Conservation (phyloP, 345 rosid species). For the Erysimum cheiranthoides region DNA sequence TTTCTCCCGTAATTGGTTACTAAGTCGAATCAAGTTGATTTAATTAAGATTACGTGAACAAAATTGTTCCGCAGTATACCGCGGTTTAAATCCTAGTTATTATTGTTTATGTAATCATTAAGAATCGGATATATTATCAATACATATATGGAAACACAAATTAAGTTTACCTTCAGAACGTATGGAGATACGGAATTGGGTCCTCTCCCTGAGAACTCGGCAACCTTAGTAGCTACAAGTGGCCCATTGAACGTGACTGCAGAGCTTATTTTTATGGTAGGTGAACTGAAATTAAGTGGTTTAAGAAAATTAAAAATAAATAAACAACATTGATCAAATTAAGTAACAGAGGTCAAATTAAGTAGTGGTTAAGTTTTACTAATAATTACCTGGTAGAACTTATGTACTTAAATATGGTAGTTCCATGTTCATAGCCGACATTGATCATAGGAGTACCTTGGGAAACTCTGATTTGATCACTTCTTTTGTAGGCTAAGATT, state of each 20-base stretch:
- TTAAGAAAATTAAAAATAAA: neutral
- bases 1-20: no score
- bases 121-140: neutral
- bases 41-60: no score
- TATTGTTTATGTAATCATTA: no score
- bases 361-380: neutral
- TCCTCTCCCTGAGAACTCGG: constrained; percentile 40
- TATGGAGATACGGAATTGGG: constrained; percentile 42
- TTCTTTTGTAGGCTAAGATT: neutral
- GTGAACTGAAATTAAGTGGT: constrained; percentile 8
- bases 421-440: constrained; percentile 31
- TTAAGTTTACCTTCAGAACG: constrained; percentile 41
- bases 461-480: neutral
- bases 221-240: constrained; percentile 38
- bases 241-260: constrained; percentile 30
- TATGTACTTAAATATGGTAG: constrained; percentile 27
- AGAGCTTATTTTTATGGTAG: constrained; percentile 35
- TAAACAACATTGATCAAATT: no score
- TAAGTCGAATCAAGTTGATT: no score
- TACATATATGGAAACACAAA: neutral
- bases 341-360: neutral
- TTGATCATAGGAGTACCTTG: neutral
- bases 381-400: constrained; percentile 20
- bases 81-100: no score
- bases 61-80: no score